Conservation (phyloP, 202 grass and related monocot species). For the Carex arenaria region DNA sequence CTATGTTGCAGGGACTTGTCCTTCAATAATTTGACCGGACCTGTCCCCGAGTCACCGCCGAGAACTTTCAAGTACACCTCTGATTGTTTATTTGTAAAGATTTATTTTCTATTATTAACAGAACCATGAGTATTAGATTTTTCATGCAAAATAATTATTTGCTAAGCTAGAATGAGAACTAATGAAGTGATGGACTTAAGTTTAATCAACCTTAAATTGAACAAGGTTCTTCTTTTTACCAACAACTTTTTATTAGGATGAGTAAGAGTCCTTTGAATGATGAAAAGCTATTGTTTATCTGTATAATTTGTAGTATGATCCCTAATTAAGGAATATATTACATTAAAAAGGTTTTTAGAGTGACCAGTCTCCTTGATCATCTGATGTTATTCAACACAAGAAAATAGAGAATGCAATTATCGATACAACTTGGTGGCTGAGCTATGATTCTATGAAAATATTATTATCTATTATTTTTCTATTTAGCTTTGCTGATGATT, state of each 20-base stretch:
- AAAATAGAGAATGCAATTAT: neutral
- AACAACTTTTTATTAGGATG: neutral
- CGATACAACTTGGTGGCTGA: neutral
- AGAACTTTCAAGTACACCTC: slow-evolving; percentile 80
- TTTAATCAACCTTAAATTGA: neutral
- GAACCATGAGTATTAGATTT: neutral
- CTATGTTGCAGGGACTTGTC: slow-evolving; percentile 62
- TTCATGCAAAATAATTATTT: neutral
- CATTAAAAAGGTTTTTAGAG: neutral
- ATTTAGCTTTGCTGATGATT: neutral
- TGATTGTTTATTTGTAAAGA: neutral
- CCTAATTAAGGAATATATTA: neutral
- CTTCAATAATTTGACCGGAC: slow-evolving; percentile 78
- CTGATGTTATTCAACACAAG: neutral
- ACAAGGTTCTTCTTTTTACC: neutral
- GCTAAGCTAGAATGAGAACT: neutral
- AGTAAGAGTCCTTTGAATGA: neutral
- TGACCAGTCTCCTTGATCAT: neutral
- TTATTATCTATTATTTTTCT: neutral
- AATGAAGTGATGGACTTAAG: neutral
- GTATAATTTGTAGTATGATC: neutral
- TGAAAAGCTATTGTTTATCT: neutral
- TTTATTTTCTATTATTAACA: neutral
- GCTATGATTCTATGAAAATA: neutral
- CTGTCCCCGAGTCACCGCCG: slow-evolving; percentile 54